Evolutionary conservation across 2,329 filamentous ascomycete species (phyloP).

Genomic region (Didymella segeticola): DNA sequence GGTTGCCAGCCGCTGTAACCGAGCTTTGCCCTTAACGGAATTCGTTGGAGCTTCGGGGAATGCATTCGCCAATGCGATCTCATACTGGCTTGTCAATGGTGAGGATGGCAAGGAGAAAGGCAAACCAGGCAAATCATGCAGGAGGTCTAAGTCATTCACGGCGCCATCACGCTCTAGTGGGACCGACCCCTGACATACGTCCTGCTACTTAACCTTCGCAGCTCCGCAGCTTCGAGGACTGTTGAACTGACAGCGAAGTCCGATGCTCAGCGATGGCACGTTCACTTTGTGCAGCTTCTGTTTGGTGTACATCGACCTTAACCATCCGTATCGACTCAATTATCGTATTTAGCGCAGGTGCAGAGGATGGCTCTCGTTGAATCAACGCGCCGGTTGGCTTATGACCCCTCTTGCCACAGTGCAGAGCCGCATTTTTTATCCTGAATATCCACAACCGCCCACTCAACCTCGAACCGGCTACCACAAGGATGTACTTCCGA

Average conservation of each 20-base stretch:
- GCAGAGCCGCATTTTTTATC: slow-evolving; percentile 31
- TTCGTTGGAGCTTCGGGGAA: neutral
- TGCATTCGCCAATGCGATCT: slow-evolving; percentile 23
- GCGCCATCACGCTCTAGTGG: slow-evolving; percentile 13
- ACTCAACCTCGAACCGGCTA: neutral
- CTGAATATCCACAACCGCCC: neutral
- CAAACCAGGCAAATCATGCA: slow-evolving; percentile 24
- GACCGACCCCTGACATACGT: slow-evolving; percentile 15
- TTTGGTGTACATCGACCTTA: neutral
- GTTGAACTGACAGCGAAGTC: neutral
- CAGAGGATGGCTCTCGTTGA: neutral
- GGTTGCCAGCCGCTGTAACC: slow-evolving; percentile 17
- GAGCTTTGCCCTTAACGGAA: slow-evolving; percentile 13
- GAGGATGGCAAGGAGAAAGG: slow-evolving; percentile 19
- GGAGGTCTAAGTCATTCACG: slow-evolving; percentile 20
- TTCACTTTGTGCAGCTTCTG: neutral
- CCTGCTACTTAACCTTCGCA: slow-evolving; percentile 30
- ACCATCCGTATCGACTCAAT: neutral
- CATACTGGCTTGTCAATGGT: slow-evolving; percentile 8
- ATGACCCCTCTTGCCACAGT: slow-evolving; percentile 21
- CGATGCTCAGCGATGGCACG: neutral
- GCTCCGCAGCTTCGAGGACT: slow-evolving; percentile 16
- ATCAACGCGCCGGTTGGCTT: slow-evolving; percentile 21
- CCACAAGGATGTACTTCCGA: neutral
- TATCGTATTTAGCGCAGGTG: slow-evolving; percentile 1